Percentiles rank a stretch among this genome's conserved stretches.
phyloP scores from a whole-genome alignment of 2,329 filamentous ascomycete species.

The Aspergillus aculeatinus region DNA sequence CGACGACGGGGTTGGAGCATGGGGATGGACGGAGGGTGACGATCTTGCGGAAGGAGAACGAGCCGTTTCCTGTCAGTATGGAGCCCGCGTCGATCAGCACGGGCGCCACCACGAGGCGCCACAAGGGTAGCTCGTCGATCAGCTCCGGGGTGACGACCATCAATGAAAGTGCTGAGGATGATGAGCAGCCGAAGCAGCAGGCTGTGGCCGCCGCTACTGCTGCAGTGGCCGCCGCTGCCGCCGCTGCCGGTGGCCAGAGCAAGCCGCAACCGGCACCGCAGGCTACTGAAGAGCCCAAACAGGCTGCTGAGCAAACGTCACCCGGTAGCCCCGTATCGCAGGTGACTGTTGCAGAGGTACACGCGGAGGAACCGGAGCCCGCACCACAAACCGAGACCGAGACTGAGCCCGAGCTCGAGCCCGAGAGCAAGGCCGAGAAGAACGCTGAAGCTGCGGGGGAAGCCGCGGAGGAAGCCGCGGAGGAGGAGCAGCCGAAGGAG shows the following conservation, averaged over 20 bases:
- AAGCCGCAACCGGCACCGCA: slow-evolving; percentile 19
- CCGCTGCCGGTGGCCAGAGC: neutral
- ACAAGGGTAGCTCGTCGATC: slow-evolving; percentile 78
- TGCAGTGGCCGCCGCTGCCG: slow-evolving; percentile 3
- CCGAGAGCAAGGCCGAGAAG: neutral
- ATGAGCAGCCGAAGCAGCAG: slow-evolving; percentile 37
- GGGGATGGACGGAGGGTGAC: slow-evolving; percentile 34
- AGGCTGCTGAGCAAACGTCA: neutral
- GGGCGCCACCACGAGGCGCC: slow-evolving; percentile 73
- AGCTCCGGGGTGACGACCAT: slow-evolving; percentile 78
- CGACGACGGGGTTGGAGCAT: slow-evolving; percentile 20
- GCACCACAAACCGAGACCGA: neutral
- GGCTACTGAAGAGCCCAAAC: slow-evolving; percentile 10
- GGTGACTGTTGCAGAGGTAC: slow-evolving; percentile 21
- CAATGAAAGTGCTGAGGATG: slow-evolving; percentile 78
- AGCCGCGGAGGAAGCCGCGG: slow-evolving; percentile 5
- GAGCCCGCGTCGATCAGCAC: slow-evolving; percentile 53
- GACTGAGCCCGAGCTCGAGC: neutral
- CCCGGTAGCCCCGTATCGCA: slow-evolving; percentile 15
- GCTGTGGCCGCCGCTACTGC: slow-evolving; percentile 15
- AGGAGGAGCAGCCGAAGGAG: slow-evolving; percentile 7
- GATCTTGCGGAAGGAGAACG: slow-evolving; percentile 37
- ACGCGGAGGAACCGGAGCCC: slow-evolving; percentile 17
- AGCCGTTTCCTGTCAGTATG: slow-evolving; percentile 25
- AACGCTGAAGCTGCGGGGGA: neutral